These are phyloP conservation scores for Candida ovalis DNA, from an alignment of 805 yeast species.

Conservation along the genomic window DNA sequence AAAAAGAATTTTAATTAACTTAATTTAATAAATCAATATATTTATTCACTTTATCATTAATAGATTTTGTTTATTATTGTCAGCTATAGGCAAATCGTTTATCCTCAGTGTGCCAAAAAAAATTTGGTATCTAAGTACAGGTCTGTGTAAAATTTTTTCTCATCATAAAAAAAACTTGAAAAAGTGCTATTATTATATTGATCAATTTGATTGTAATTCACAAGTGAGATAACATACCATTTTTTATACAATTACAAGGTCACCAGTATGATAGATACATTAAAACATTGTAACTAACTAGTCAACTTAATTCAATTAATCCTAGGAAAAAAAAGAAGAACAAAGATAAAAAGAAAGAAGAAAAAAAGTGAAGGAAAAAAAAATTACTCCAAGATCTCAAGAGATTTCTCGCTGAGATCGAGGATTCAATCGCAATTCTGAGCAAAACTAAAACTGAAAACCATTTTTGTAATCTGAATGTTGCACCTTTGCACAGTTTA, in stretches of 20 bases:
- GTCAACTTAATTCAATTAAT: no score
- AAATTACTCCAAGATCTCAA: background rate
- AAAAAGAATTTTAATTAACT: no score
- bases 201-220: background rate
- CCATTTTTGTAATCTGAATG: background rate
- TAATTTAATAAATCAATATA: no score
- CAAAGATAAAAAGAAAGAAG: background rate
- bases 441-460: background rate
- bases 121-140: constrained; percentile 44
- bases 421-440: no score
- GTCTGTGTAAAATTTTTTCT: constrained; percentile 49
- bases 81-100: constrained; percentile 26
- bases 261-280: no score
- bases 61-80: no score
- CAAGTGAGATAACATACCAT: background rate
- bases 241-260: no score
- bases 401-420: no score
- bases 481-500: background rate
- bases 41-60: no score
- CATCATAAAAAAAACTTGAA: constrained; percentile 38
- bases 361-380: background rate
- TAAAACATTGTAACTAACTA: no score
- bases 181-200: background rate
- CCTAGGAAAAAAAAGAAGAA: background rate
- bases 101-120: constrained; percentile 23